Evolutionary conservation across 140 eudicot species (phyloP).

Genomic region (Cichorium intybus): DNA sequence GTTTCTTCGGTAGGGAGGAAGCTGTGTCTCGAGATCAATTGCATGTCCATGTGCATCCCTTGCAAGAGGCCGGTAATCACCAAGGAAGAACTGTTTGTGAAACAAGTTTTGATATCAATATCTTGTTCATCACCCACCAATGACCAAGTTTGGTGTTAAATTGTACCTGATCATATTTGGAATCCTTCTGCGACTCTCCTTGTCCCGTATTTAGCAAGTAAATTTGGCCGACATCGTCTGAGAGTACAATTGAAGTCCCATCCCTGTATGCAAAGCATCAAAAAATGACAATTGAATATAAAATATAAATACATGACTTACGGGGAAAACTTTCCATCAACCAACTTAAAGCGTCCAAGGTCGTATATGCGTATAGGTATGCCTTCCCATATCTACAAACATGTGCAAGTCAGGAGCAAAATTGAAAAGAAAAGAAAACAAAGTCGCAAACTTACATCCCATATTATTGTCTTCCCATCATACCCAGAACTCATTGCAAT

Average conservation of each 20-base stretch:
- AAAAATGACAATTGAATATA: neutral
- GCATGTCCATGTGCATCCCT: slow-evolving; percentile 71
- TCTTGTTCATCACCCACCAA: too few relatives aligned
- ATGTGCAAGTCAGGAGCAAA: slow-evolving; percentile 1
- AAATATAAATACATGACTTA: slow-evolving; percentile 62
- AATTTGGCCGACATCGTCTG: slow-evolving; percentile 97
- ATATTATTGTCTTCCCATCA: slow-evolving; percentile 92
- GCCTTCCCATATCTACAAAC: slow-evolving; percentile 95
- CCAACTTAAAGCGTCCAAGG: slow-evolving; percentile 88
- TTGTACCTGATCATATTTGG: slow-evolving; percentile 90
- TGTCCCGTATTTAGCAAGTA: slow-evolving; percentile 88
- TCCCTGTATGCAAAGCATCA: slow-evolving; percentile 52
- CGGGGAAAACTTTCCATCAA: slow-evolving; percentile 98
- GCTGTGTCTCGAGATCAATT: slow-evolving; percentile 96
- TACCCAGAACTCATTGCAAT: slow-evolving; percentile 99
- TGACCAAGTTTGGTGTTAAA: too few relatives aligned
- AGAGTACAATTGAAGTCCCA: slow-evolving; percentile 95
- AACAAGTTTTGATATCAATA: too few relatives aligned
- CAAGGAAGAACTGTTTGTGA: slow-evolving; percentile 95
- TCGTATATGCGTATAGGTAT: slow-evolving; percentile 79
- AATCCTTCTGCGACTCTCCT: slow-evolving; percentile 94
- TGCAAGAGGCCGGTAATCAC: slow-evolving; percentile 94
- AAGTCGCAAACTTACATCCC: slow-evolving; percentile 86
- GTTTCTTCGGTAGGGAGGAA: slow-evolving; percentile 72
- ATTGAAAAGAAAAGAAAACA: neutral